A percentile compares a stretch with the other conserved stretches of the same genome.
Conservation (phyloP, 345 rosid species). For the Eucalyptus virginea region DNA sequence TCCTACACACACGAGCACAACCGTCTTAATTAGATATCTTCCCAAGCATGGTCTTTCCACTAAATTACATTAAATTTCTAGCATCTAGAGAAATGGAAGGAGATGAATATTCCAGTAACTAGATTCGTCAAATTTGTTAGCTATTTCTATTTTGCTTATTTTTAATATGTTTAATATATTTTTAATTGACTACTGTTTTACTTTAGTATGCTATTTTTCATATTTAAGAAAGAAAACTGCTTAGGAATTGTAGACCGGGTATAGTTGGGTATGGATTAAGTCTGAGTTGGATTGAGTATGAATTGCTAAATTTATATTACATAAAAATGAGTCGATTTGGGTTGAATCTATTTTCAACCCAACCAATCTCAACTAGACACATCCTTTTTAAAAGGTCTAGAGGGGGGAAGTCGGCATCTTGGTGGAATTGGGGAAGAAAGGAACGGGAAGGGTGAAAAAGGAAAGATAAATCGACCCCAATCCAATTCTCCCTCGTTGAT, state of each 20-base stretch:
- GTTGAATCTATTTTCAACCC: too few species aligned
- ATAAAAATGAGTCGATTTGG: too few species aligned
- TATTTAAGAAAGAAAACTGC: too few species aligned
- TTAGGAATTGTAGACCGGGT: too few species aligned
- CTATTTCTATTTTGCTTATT: neutral
- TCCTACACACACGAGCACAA: neutral
- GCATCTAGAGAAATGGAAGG: neutral
- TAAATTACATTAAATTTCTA: neutral
- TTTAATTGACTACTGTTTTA: neutral
- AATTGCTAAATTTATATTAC: too few species aligned
- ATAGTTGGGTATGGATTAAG: too few species aligned
- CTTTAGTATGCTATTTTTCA: neutral
- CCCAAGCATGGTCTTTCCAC: neutral
- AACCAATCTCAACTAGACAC: too few species aligned
- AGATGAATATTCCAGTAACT: too few species aligned
- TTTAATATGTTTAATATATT: neutral
- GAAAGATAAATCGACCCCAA: neutral
- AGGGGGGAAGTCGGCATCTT: accelerated
- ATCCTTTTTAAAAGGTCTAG: too few species aligned
- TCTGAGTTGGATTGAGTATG: too few species aligned
- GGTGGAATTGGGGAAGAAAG: neutral
- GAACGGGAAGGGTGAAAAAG: neutral
- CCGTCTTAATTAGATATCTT: neutral
- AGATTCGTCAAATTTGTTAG: neutral
- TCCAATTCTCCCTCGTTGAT: neutral